Conservation (phyloP, 2,329 filamentous ascomycete species). For the Cytospora leucostoma region DNA sequence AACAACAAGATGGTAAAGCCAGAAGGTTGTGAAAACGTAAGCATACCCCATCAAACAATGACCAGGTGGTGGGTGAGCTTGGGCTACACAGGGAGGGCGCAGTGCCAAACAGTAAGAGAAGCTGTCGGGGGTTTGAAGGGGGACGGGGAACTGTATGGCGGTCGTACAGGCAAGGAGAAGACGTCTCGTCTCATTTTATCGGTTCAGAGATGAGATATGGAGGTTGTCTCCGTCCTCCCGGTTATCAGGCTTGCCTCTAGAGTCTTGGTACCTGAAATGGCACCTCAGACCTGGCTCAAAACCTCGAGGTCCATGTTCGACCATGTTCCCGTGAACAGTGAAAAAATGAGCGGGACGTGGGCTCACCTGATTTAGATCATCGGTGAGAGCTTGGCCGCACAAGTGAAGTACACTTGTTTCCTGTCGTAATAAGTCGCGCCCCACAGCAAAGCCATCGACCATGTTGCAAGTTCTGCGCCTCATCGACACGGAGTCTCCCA, state of each 20-base stretch:
- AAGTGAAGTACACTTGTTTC: background rate
- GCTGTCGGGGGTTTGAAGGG: background rate
- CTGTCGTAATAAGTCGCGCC: background rate
- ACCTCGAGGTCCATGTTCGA: background rate
- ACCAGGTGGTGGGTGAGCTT: background rate
- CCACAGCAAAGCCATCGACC: background rate
- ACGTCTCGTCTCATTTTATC: background rate
- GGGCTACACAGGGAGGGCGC: slow-evolving; percentile 4
- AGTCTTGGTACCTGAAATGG: background rate
- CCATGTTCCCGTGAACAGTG: background rate
- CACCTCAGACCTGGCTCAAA: background rate
- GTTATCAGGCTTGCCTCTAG: background rate
- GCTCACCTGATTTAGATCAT: background rate
- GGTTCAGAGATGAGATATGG: background rate
- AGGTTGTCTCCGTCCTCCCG: background rate
- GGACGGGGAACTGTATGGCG: background rate
- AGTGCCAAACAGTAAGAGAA: slow-evolving; percentile 8
- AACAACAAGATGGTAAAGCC: background rate
- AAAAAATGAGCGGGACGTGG: background rate
- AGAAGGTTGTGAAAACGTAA: background rate
- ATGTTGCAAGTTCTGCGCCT: background rate
- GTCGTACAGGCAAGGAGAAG: background rate
- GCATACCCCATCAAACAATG: slow-evolving; percentile 3
- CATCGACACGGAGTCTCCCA: background rate
- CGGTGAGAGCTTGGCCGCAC: background rate